These are phyloP conservation scores for Heliamphora pulchella DNA, from an alignment of 179 eudicot species.

Conservation along the genomic window DNA sequence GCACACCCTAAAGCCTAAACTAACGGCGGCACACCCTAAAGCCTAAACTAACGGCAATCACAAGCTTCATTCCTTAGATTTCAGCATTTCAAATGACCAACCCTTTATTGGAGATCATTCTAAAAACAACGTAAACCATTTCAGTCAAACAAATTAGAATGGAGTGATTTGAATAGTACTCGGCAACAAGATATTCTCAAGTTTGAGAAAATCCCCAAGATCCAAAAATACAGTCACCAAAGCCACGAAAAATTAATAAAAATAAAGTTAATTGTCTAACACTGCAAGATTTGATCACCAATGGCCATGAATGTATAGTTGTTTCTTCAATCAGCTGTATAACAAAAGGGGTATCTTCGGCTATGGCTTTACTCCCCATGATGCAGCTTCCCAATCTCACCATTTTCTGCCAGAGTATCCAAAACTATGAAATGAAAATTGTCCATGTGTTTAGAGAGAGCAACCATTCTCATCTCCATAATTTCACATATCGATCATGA, in stretches of 20 bases:
- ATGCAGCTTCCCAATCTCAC: neutral
- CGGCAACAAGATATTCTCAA: neutral
- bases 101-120: too few species aligned
- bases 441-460: neutral
- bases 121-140: too few species aligned
- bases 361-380: neutral
- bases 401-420: neutral
- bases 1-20: too few species aligned
- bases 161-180: neutral
- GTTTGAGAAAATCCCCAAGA: neutral
- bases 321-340: neutral
- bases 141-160: too few species aligned
- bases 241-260: neutral
- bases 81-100: too few species aligned
- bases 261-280: neutral
- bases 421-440: neutral
- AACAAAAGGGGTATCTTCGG: neutral
- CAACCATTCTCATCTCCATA: slow-evolving; percentile 38
- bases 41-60: neutral
- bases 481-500: slow-evolving; percentile 45
- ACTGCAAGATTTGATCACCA: neutral
- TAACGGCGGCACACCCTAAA: too few species aligned
- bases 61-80: neutral
- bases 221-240: neutral
- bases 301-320: neutral